Evolutionary conservation across 352 stramenopile species (phyloP).

Genomic region (Phytophthora constricta): DNA sequence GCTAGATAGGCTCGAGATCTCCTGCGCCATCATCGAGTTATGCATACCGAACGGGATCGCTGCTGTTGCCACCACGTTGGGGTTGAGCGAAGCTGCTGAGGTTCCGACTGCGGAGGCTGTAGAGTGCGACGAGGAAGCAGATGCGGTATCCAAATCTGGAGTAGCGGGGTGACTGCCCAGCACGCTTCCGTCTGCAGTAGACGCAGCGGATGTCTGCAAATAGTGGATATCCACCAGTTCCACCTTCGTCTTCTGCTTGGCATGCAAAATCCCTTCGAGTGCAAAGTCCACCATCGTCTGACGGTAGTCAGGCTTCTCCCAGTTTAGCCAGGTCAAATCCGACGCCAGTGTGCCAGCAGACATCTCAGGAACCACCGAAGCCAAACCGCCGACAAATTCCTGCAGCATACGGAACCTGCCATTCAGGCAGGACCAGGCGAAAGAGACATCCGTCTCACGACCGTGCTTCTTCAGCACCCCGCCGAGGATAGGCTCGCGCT

Average conservation of each 20-base stretch:
- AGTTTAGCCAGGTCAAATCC: conserved; percentile 58
- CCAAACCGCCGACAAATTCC: conserved; percentile 61
- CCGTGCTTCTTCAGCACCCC: conserved; percentile 64
- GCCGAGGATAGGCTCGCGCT: conserved; percentile 55
- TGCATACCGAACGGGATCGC: conserved; percentile 34
- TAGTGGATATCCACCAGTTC: conserved; percentile 66
- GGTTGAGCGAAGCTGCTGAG: conserved; percentile 13
- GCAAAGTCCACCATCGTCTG: conserved; percentile 68
- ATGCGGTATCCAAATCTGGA: conserved; percentile 27
- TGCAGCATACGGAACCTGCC: conserved; percentile 58
- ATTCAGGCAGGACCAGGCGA: conserved; percentile 67
- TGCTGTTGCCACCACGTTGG: conserved; percentile 10
- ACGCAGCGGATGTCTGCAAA: conserved; percentile 21
- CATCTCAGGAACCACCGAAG: conserved; percentile 50
- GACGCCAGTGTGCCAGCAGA: conserved; percentile 38
- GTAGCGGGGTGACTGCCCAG: conserved; percentile 14
- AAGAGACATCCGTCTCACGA: conserved; percentile 64
- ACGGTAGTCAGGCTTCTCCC: conserved; percentile 71
- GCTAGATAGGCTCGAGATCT: conserved; percentile 24
- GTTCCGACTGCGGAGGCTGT: too few species aligned
- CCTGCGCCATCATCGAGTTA: conserved; percentile 29
- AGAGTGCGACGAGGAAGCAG: conserved; percentile 13
- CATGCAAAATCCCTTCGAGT: conserved; percentile 71
- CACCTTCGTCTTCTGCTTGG: conserved; percentile 69
- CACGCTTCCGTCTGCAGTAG: conserved; percentile 9